Evolutionary conservation across 2,329 filamentous ascomycete genomes (phyloP).

Genomic region (Onygenales sp.): DNA sequence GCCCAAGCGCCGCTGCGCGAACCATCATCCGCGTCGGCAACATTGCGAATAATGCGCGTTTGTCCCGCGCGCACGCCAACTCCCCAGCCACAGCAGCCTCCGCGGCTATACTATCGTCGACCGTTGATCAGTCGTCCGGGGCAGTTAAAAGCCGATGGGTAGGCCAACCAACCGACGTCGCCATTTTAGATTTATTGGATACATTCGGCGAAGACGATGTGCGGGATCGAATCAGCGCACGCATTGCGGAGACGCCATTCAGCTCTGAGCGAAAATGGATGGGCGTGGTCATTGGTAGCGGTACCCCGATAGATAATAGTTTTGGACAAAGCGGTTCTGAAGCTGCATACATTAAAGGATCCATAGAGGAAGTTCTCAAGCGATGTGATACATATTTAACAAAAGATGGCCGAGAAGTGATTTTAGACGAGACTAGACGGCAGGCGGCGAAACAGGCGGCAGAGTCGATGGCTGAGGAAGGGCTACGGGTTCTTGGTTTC

Average conservation of each 20-base stretch:
- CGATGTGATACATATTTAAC: constrained; percentile 88
- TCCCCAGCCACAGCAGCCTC: constrained; percentile 61
- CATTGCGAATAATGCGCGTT: constrained; percentile 85
- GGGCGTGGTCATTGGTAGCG: constrained; percentile 73
- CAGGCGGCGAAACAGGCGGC: constrained; percentile 70
- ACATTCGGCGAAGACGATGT: constrained; percentile 85
- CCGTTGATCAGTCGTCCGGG: constrained; percentile 52
- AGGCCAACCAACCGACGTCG: constrained; percentile 93
- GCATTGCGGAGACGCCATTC: constrained; percentile 81
- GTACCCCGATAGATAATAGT: constrained; percentile 40
- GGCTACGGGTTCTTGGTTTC: constrained; percentile 83
- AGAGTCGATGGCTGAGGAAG: constrained; percentile 77
- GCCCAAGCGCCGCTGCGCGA: constrained; percentile 63
- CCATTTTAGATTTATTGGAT: constrained; percentile 89
- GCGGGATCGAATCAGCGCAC: constrained; percentile 71
- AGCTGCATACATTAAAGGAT: constrained; percentile 90
- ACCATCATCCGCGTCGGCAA: constrained; percentile 87
- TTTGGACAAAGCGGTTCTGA: constrained; percentile 49
- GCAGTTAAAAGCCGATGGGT: constrained; percentile 79
- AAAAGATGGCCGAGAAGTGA: constrained; percentile 73
- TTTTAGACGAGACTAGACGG: constrained; percentile 66
- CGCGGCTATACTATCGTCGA: constrained; percentile 77
- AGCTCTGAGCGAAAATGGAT: constrained; percentile 99
- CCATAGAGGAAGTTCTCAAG: constrained; percentile 74
- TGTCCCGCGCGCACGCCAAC: constrained; percentile 63